Conservation (phyloP, 2,329 filamentous ascomycete genomes). For the Dissoconium aciculare region DNA sequence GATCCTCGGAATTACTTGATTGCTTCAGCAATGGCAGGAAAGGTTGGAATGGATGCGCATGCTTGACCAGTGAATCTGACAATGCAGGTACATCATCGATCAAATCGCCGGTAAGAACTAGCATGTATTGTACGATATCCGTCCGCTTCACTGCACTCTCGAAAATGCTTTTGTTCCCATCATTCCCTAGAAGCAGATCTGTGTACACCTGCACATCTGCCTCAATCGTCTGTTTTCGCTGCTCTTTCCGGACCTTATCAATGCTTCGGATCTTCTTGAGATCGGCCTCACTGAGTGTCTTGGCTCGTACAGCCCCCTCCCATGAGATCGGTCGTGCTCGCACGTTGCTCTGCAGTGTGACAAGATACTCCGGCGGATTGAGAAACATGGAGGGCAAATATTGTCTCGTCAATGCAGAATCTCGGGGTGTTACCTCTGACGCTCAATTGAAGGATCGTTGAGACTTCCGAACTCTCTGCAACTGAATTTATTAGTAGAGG, state of each 20-base stretch:
- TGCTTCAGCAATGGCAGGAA: slow-evolving; percentile 75
- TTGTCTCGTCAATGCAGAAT: too few relatives aligned
- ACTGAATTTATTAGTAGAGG: too few relatives aligned
- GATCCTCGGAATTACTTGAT: slow-evolving; percentile 68
- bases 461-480: too few relatives aligned
- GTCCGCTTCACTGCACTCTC: slow-evolving; percentile 71
- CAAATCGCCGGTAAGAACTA: slow-evolving; percentile 77
- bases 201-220: slow-evolving; percentile 66
- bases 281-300: slow-evolving; percentile 86
- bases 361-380: slow-evolving; percentile 76
- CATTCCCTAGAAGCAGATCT: slow-evolving; percentile 59
- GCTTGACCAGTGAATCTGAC: slow-evolving; percentile 58
- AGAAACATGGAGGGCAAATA: slow-evolving; percentile 66
- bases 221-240: slow-evolving; percentile 70
- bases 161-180: slow-evolving; percentile 55
- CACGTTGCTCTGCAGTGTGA: slow-evolving; percentile 91
- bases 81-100: slow-evolving; percentile 76
- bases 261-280: slow-evolving; percentile 91
- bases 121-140: slow-evolving; percentile 88
- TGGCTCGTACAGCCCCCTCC: slow-evolving; percentile 88
- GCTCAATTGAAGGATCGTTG: too few relatives aligned
- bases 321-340: slow-evolving; percentile 89
- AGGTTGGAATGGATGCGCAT: slow-evolving; percentile 55
- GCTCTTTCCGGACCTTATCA: slow-evolving; percentile 89
- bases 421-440: too few relatives aligned